These are phyloP conservation scores for Pichia insulana DNA, from an alignment of 805 yeast species.

Conservation along the genomic window DNA sequence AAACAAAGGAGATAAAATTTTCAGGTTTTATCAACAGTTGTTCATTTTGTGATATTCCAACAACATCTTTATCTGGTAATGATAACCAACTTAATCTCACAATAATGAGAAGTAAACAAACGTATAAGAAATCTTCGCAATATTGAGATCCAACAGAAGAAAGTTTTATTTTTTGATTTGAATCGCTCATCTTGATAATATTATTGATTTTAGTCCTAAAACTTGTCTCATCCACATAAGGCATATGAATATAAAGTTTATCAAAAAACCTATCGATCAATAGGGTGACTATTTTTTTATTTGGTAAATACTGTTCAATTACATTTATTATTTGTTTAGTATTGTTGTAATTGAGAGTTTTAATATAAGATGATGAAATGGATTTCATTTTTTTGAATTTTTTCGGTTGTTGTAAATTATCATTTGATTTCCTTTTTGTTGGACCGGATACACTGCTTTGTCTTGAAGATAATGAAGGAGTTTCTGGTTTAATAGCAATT, in stretches of 20 bases:
- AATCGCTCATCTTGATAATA: conserved; percentile 37
- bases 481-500: conserved; percentile 15
- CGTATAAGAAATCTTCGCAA: conserved; percentile 36
- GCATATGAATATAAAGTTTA: conserved; percentile 53
- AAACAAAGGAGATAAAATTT: conserved; percentile 32
- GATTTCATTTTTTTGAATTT: conserved; percentile 21
- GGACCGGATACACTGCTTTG: conserved; percentile 5
- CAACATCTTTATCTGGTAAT: conserved; percentile 33
- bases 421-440: conserved; percentile 4
- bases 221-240: conserved; percentile 52
- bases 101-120: conserved; percentile 45
- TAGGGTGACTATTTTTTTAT: conserved; percentile 44
- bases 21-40: conserved; percentile 30
- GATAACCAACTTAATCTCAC: conserved; percentile 50
- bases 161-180: conserved; percentile 22
- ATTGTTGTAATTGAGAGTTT: conserved; percentile 32
- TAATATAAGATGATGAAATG: conserved; percentile 27
- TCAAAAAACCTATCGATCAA: conserved; percentile 52
- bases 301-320: conserved; percentile 43
- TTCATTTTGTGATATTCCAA: conserved; percentile 26
- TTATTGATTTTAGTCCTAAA: conserved; percentile 36
- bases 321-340: conserved; percentile 31
- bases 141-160: conserved; percentile 28
- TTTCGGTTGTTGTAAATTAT: conserved; percentile 2
- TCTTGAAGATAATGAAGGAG: conserved; percentile 4